phyloP scores from a whole-genome alignment of 208 protist species.

The Trypanosoma caninum region DNA sequence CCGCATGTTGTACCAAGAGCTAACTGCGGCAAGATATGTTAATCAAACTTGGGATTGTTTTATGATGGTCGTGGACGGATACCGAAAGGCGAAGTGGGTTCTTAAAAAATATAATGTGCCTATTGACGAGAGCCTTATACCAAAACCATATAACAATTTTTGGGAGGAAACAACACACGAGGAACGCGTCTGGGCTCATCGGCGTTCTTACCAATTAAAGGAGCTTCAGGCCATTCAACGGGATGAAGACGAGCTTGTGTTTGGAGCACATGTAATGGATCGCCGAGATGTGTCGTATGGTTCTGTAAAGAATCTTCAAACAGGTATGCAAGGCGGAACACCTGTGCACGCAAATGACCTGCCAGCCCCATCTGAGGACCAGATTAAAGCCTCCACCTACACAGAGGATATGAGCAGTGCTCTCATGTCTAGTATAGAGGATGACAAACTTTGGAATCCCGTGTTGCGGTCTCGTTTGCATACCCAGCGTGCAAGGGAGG shows the following conservation, averaged over 20 bases:
- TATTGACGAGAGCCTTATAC: constrained; percentile 79
- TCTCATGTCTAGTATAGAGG: constrained; percentile 89
- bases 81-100: constrained; percentile 85
- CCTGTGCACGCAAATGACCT: constrained; percentile 82
- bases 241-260: constrained; percentile 75
- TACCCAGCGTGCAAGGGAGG: constrained; percentile 45
- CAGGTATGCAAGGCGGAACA: constrained; percentile 77
- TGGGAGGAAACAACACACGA: constrained; percentile 89
- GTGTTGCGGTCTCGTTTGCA: constrained; percentile 69
- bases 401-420: constrained; percentile 83
- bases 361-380: constrained; percentile 62
- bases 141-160: constrained; percentile 88
- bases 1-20: constrained; percentile 80
- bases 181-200: constrained; percentile 84
- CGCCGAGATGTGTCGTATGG: constrained; percentile 58
- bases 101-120: constrained; percentile 71
- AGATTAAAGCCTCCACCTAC: constrained; percentile 70
- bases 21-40: constrained; percentile 70
- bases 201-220: constrained; percentile 87
- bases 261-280: constrained; percentile 72
- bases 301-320: constrained; percentile 71
- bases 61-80: constrained; percentile 90
- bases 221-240: constrained; percentile 81
- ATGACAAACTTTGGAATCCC: constrained; percentile 91
- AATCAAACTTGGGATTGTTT: constrained; percentile 89